Base-by-base conservation (phyloP, 2,329 filamentous ascomycete species). In the Fusarium irregulare region DNA sequence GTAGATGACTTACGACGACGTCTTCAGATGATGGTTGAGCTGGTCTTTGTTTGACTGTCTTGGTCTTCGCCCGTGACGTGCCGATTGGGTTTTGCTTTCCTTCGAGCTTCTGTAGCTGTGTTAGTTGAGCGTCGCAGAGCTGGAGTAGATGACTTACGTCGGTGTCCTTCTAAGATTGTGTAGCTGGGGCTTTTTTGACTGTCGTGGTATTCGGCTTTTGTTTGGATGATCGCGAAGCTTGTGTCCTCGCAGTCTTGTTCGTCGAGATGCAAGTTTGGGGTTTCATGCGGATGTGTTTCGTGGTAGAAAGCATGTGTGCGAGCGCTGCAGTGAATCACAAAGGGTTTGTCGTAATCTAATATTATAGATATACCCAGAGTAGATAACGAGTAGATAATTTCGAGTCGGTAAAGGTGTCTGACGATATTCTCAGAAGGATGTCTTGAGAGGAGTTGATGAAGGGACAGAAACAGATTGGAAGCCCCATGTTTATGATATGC, bases 401-500 rank as follows among this genome's bases (percentile, higher is more conserved):
- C 18, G 10, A 11, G 18, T n/a, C 1, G 18, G 3, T n/a, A 4
- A 37, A n/a, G 4, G 7, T 7, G 18, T n/a, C 6, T 37, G 34
- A 0, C 18, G 34, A 37, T 37, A 18, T 37, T n/a, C 18, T n/a
- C 34, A n/a, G 11, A n/a, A 37, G 10, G 10, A 7, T 37, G 34
- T 37, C 34, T 10, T 9, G 18, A 6, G 18, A n/a, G 18, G 10
- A 11, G 6, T 23, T 23, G 21, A 23, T 23, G 2, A 11, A n/a
- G 34, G 34, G 18, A n/a, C 0, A 12, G 34, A 4, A n/a, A 7
- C 18, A 37, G 9, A 12, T 37, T 37, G 34, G 18, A 37, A n/a
- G 18, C 1, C 4, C 18, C 34, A n/a, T n/a, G 2, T 37, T n/a
- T 0, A 1, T 4, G 6, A 12, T 2, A 6, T 37, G 6, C 2